Base-by-base conservation (phyloP, 2,329 filamentous ascomycete genomes). In the Sclerotinia glacialis region DNA sequence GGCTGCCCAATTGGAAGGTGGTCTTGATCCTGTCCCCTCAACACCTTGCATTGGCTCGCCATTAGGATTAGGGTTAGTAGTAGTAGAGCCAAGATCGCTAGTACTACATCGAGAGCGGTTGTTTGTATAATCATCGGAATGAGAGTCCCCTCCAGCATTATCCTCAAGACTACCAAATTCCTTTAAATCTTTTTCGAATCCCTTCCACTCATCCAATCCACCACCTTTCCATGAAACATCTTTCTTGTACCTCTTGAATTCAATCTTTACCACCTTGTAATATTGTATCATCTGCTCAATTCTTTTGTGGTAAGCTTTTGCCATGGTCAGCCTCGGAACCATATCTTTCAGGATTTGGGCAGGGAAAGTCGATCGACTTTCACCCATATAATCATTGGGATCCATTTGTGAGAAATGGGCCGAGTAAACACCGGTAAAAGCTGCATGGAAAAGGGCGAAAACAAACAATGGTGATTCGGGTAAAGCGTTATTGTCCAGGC, bases 381-480 rank as follows among this genome's bases (percentile, higher is more conserved):
- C 26, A 7, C 79, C 74, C 78, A 90, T 83, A 72, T 84, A 83
- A 3, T 79, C 77, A 14, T 83, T 78, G 1, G 79, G 80, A 71
- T 92, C 89, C 86, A 92, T 90, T 67, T 85, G 83, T 0, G 87
- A 86, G 66, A 91, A 92, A 72, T 87, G 85, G 54, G 82, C 80
- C 14, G 85, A 85, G 74, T 91, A 92, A 2, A 90, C 80, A 44
- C 86, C 86, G 21, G 86, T 81, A 71, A 90, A 89, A 0, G 85
- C 84, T 0, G 88, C 87, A 14, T 84, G 85, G 80, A 88, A 92
- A 49, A 89, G 81, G 2, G 88, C 84, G 72, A 90, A 91, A 4
- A 86, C 82, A 4, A 88, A 83, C 44, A 90, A 82, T 0, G 88
- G 87, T 0, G 89, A 91, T 75, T 91, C 85, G 1, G 74, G 74